A percentile compares a stretch with the other conserved stretches of the same genome.
Conservation (phyloP, 768 basidiomycete genomes). For the Rhodotorula toruloides region DNA sequence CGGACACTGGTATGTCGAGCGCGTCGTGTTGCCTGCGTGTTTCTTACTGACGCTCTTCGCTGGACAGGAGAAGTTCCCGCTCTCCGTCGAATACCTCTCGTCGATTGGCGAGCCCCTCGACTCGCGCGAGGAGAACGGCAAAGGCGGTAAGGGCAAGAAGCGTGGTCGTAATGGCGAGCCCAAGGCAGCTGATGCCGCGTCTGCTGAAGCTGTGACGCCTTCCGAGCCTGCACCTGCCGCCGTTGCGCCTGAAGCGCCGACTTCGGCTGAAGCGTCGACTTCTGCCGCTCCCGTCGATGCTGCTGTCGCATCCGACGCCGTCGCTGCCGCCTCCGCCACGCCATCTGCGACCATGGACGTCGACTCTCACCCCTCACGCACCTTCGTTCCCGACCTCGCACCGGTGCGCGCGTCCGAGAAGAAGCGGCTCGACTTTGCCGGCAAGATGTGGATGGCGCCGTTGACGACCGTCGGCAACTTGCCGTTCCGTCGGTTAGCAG, state of each 20-base stretch:
- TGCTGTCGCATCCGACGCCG: neutral
- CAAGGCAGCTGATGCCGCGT: neutral
- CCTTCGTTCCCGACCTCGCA: conserved; percentile 57
- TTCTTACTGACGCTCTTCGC: too few relatives aligned
- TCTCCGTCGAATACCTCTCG: conserved; percentile 18
- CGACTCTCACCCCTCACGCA: conserved; percentile 37
- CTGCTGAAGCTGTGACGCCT: neutral
- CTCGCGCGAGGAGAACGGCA: conserved; percentile 24
- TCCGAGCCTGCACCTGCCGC: neutral
- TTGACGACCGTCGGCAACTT: conserved; percentile 93
- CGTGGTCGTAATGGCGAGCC: conserved; percentile 11
- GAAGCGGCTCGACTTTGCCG: conserved; percentile 75
- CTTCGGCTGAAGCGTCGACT: neutral
- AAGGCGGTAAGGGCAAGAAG: conserved; percentile 18
- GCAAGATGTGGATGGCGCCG: conserved; percentile 77
- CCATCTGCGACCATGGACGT: conserved; percentile 3
- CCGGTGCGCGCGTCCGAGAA: conserved; percentile 72
- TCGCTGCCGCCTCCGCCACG: neutral
- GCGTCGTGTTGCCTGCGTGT: neutral
- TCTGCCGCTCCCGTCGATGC: neutral
- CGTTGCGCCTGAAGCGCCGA: neutral
- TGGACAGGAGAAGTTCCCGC: conserved; percentile 32
- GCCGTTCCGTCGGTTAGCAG: conserved; percentile 90
- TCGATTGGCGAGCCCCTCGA: conserved; percentile 37
- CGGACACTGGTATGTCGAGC: conserved; percentile 22